Percentiles rank a stretch among this genome's conserved stretches.
Conservation (phyloP, 371 early-diverging fungal genomes). For the Neoconidiobolus thromboides region DNA sequence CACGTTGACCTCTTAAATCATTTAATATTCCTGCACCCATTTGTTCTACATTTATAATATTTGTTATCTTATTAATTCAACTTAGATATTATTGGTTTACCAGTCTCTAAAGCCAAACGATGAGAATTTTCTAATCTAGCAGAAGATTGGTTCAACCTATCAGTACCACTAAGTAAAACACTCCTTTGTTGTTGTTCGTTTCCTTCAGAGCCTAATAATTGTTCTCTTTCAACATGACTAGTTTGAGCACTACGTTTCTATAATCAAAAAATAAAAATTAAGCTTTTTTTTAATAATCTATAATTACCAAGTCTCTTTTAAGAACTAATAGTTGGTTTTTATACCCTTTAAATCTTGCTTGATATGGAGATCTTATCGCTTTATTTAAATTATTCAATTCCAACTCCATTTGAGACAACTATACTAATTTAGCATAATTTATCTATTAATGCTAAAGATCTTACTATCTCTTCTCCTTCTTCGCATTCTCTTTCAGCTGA, state of each 20-base stretch:
- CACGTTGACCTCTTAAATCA: conserved; percentile 66
- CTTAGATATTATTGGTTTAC: conserved; percentile 10
- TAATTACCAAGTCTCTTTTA: neutral
- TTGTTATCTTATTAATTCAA: neutral
- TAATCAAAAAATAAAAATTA: neutral
- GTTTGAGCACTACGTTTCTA: conserved; percentile 5
- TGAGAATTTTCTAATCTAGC: conserved; percentile 72
- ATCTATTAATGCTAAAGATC: neutral
- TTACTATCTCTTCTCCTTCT: conserved; percentile 6
- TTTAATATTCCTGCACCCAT: conserved; percentile 68
- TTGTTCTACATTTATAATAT: conserved; percentile 24
- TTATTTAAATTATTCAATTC: neutral
- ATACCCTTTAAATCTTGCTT: neutral
- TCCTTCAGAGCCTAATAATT: conserved; percentile 9
- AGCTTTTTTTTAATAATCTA: neutral
- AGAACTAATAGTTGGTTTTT: neutral
- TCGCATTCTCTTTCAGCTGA: conserved; percentile 2
- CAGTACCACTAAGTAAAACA: conserved; percentile 63
- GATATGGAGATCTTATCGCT: neutral
- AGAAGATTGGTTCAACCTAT: conserved; percentile 55
- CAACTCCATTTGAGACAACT: conserved; percentile 3
- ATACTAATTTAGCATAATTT: neutral
- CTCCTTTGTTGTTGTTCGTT: conserved; percentile 38
- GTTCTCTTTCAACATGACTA: conserved; percentile 23
- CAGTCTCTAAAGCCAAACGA: conserved; percentile 76